These are phyloP conservation scores for Cercospora brassicicola DNA, from an alignment of 2,329 filamentous ascomycete species.

Conservation along the genomic window DNA sequence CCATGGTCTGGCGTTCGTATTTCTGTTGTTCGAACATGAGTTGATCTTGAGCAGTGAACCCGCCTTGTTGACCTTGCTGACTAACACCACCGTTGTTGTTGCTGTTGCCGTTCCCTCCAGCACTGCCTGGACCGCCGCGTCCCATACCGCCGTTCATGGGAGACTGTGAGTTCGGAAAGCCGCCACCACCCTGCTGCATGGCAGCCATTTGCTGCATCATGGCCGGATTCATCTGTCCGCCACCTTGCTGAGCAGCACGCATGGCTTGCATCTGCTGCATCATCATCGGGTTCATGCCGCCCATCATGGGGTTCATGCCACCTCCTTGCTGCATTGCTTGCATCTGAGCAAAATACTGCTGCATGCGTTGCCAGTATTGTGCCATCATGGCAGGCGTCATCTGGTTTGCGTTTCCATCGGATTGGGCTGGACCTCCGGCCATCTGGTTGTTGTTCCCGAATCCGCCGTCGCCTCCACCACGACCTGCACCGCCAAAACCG, in stretches of 20 bases:
- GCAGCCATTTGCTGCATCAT: slow-evolving; percentile 42
- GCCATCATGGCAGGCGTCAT: slow-evolving; percentile 98
- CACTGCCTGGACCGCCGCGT: slow-evolving; percentile 25
- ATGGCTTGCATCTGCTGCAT: slow-evolving; percentile 43
- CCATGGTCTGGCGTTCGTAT: slow-evolving; percentile 68
- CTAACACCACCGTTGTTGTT: slow-evolving; percentile 9
- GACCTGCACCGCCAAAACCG: slow-evolving; percentile 29
- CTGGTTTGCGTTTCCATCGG: slow-evolving; percentile 49
- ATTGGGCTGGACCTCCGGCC: slow-evolving; percentile 26
- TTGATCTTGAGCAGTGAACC: slow-evolving; percentile 70
- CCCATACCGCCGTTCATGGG: slow-evolving; percentile 43
- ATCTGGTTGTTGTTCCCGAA: slow-evolving; percentile 39
- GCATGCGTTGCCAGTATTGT: slow-evolving; percentile 97
- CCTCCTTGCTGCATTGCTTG: slow-evolving; percentile 42
- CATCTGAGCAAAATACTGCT: slow-evolving; percentile 83
- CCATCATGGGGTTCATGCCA: slow-evolving; percentile 56
- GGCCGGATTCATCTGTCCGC: slow-evolving; percentile 58
- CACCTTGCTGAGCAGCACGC: slow-evolving; percentile 26
- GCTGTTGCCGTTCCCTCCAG: background rate
- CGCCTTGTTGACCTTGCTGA: slow-evolving; percentile 35
- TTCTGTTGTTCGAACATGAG: slow-evolving; percentile 76
- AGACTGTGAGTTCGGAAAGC: slow-evolving; percentile 32
- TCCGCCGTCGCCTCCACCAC: slow-evolving; percentile 40
- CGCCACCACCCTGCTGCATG: slow-evolving; percentile 46
- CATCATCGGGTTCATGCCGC: slow-evolving; percentile 60